A percentile compares a stretch with the other conserved stretches of the same genome.
These are phyloP conservation scores for Bolboschoenoplectus hybrid DNA, from an alignment of 202 grass and related monocot species.

Conservation along the genomic window DNA sequence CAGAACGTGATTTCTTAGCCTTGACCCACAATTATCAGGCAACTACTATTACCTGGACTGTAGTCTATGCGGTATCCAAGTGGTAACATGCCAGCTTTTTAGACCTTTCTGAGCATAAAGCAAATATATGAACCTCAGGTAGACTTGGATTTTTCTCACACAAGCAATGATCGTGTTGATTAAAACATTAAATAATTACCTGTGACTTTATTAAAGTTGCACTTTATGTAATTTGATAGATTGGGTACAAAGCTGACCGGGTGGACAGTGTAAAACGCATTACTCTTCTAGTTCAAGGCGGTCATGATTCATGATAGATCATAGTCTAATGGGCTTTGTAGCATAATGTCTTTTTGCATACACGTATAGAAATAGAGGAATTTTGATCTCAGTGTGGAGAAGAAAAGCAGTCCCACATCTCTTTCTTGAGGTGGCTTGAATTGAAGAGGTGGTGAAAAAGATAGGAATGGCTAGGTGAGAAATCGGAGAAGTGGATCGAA, in stretches of 20 bases:
- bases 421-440: constrained; percentile 32
- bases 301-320: constrained; percentile 80
- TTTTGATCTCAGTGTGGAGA: constrained; percentile 33
- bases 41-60: background rate
- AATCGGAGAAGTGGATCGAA: constrained; percentile 20
- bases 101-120: background rate
- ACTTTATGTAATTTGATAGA: constrained; percentile 57
- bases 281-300: constrained; percentile 75
- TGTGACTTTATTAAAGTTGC: background rate
- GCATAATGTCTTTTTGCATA: constrained; percentile 40
- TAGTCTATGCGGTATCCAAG: background rate
- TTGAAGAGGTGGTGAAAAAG: constrained; percentile 28
- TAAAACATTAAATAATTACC: constrained; percentile 11
- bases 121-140: background rate
- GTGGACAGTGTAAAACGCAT: constrained; percentile 86
- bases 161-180: background rate
- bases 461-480: constrained; percentile 23
- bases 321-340: constrained; percentile 51
- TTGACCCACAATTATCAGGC: background rate
- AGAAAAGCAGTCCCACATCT: background rate
- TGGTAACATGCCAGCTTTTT: background rate
- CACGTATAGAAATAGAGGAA: constrained; percentile 36
- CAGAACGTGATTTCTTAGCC: constrained; percentile 43
- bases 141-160: background rate
- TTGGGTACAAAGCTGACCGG: constrained; percentile 79